Evolutionary conservation across 163 green algal genomes (phyloP).

Genomic region (Volvox carteri): DNA sequence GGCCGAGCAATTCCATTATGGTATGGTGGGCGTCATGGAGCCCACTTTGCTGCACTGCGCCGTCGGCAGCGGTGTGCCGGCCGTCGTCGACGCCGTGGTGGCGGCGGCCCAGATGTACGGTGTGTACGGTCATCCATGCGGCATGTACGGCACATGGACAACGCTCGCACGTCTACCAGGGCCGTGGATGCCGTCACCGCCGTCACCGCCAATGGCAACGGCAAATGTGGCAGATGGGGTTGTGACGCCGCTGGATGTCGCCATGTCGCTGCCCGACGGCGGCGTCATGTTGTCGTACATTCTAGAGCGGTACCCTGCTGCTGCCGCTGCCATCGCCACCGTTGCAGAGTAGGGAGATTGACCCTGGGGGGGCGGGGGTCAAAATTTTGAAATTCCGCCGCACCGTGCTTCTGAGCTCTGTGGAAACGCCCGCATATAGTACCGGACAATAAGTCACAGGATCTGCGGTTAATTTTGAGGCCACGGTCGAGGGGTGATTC

Average conservation of each 20-base stretch:
- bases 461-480: no score
- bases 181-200: background rate
- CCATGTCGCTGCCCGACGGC: background rate
- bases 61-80: background rate
- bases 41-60: background rate
- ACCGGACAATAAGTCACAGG: no score
- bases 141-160: background rate
- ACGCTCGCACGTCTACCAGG: background rate
- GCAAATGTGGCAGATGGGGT: background rate
- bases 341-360: no score
- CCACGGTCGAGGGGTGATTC: no score
- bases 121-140: background rate
- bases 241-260: conserved; percentile 11
- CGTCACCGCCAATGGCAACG: background rate
- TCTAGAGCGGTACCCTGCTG: background rate
- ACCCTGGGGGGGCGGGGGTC: no score
- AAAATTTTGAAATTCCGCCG: no score
- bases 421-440: no score
- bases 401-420: no score
- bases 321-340: no score
- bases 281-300: background rate
- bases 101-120: background rate
- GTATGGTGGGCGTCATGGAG: background rate
- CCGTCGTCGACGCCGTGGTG: background rate
- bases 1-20: background rate